Evolutionary conservation across 225 moss, liverwort and hornwort genomes (phyloP), one percentile per base, ranked within the genome.

Genomic region (Physcomitrellopsis africana): DNA sequence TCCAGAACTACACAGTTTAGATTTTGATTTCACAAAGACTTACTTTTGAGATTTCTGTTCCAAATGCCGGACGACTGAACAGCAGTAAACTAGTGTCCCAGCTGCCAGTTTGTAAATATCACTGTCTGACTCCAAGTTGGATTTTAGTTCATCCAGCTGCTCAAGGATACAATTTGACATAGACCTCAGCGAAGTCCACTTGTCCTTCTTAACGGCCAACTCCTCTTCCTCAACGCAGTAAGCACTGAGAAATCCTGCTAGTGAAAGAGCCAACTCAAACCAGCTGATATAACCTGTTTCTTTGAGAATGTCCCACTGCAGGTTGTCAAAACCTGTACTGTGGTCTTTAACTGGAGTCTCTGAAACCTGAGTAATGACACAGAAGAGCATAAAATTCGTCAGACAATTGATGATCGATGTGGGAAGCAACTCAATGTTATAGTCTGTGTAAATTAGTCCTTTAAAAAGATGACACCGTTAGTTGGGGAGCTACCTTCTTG

Each of bases 81-180:
- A 81, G n/a, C 87, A 80, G 59, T 81, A 89, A 43, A 92, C 64
- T 16, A 92, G 82, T 7, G 92, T 92, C 51, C 89, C 89, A 0
- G 92, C 85, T 60, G 89, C 92, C 26, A 92, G 80, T 74, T 89
- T 92, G 81, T 89, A 92, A 44, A 92, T 86, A 59, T 89, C 87
- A 60, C 82, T 89, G 74, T 87, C 89, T 0, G 76, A 86, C 70
- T 87, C 85, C 49, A 92, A 52, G 66, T 71, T 84, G 11, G 84
- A 80, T 75, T 87, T 92, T 51, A 92, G 67, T 72, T 89, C 89
- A 61, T 87, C 85, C 74, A 92, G 75, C 72, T 92, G 92, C 63
- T 92, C 87, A 13, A 87, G 78, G 11, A 92, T 73, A 56, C 68
- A 66, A 55, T 92, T 89, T 32, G 87, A 76, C 63, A 87, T 85